A percentile compares a stretch with the other conserved stretches of the same genome.
Evolutionary conservation across 805 yeast species (phyloP).

Genomic region (Nakazawaea wickerhamii): DNA sequence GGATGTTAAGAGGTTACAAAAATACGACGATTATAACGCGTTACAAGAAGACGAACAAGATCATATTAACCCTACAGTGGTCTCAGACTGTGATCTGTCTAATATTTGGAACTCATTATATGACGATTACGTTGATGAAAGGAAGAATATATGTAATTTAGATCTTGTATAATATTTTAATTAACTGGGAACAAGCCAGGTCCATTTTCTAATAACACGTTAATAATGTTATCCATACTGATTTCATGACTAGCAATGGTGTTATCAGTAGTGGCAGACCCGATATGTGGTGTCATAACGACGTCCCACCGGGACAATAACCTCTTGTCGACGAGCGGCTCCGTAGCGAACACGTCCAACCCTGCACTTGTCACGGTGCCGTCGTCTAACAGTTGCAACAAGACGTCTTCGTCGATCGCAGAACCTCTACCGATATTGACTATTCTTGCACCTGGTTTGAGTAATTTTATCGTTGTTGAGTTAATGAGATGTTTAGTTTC

Average conservation of each 20-base stretch:
- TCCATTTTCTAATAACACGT: slow-evolving; percentile 29
- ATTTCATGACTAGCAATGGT: slow-evolving; percentile 37
- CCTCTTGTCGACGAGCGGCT: slow-evolving; percentile 36
- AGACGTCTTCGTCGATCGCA: slow-evolving; percentile 45
- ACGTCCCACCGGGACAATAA: slow-evolving; percentile 34
- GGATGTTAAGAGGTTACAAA: slow-evolving; percentile 14
- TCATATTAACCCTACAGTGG: slow-evolving; percentile 18
- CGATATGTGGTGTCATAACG: slow-evolving; percentile 56
- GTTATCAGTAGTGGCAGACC: slow-evolving; percentile 48
- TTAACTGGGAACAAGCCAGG: slow-evolving; percentile 23
- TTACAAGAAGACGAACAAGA: not conserved
- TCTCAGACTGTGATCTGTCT: slow-evolving; percentile 28
- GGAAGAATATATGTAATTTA: slow-evolving; percentile 14
- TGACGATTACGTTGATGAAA: slow-evolving; percentile 16
- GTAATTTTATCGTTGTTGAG: slow-evolving; percentile 30
- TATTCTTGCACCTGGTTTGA: slow-evolving; percentile 37
- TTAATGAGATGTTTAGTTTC: slow-evolving; percentile 46
- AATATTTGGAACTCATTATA: slow-evolving; percentile 28
- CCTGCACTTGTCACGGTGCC: slow-evolving; percentile 53
- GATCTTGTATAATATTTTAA: slow-evolving; percentile 13
- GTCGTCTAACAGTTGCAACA: slow-evolving; percentile 37
- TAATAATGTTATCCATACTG: slow-evolving; percentile 40
- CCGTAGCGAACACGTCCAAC: slow-evolving; percentile 53
- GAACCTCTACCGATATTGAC: slow-evolving; percentile 60
- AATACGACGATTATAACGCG: slow-evolving; percentile 6